Conservation (phyloP, 148 eudicot genomes). For the Amaranthus palmeri region DNA sequence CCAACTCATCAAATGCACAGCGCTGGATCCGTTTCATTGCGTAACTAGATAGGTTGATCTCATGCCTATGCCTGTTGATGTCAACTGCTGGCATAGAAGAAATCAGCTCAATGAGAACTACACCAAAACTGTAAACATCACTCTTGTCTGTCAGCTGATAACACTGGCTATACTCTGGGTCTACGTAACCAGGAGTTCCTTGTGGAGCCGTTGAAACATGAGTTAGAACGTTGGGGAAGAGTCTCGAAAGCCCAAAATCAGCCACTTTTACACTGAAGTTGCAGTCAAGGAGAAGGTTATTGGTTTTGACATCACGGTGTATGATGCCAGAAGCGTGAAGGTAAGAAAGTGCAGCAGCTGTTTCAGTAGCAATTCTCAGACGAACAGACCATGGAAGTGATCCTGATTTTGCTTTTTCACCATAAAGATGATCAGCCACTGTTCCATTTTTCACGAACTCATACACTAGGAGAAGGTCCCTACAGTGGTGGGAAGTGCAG, state of each 20-base stretch:
- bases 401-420: constrained; percentile 15
- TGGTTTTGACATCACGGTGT: constrained; percentile 19
- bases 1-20: constrained; percentile 14
- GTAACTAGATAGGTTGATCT: constrained; percentile 13
- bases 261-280: constrained; percentile 17
- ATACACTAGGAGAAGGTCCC: constrained; percentile 50
- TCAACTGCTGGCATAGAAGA: constrained; percentile 16
- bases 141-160: constrained; percentile 14
- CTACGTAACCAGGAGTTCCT: constrained; percentile 16
- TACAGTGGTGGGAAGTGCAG: constrained; percentile 46
- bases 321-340: constrained; percentile 18
- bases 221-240: constrained; percentile 9
- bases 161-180: constrained; percentile 15
- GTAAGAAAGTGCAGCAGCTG: constrained; percentile 38
- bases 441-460: constrained; percentile 55
- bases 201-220: constrained; percentile 19
- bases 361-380: constrained; percentile 47
- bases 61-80: not conserved
- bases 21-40: constrained; percentile 10
- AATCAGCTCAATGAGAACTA: constrained; percentile 6
- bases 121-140: constrained; percentile 21
- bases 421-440: constrained; percentile 53
- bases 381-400: constrained; percentile 43
- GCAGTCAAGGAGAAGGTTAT: constrained; percentile 12
- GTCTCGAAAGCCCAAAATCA: constrained; percentile 17